These are phyloP conservation scores for Scortechinia acanthostroma DNA, from an alignment of 2,329 filamentous ascomycete genomes.

Conservation along the genomic window DNA sequence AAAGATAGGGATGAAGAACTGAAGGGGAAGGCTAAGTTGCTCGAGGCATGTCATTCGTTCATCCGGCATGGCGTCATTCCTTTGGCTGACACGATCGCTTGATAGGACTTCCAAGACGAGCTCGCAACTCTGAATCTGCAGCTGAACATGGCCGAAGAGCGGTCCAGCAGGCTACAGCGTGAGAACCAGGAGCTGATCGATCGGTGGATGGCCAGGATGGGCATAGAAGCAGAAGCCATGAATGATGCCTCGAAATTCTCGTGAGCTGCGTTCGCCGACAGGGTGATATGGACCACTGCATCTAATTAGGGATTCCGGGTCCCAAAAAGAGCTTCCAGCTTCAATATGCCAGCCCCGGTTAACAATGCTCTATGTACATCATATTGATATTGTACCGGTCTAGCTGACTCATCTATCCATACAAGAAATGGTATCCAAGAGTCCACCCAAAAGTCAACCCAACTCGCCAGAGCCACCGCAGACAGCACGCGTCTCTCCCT, in stretches of 20 bases:
- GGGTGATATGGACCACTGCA: not conserved
- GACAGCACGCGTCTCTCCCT: too few species aligned
- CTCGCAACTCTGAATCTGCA: slow-evolving; percentile 82
- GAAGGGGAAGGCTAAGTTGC: slow-evolving; percentile 46
- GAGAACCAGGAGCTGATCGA: slow-evolving; percentile 88
- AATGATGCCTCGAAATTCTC: slow-evolving; percentile 49
- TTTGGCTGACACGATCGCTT: slow-evolving; percentile 5
- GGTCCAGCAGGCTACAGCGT: slow-evolving; percentile 61
- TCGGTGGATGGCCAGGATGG: slow-evolving; percentile 85
- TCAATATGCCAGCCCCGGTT: too few species aligned
- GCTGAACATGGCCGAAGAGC: slow-evolving; percentile 77
- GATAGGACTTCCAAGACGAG: slow-evolving; percentile 80
- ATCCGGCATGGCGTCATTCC: too few species aligned
- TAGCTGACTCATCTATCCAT: too few species aligned
- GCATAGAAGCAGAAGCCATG: slow-evolving; percentile 79
- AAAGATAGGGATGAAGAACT: slow-evolving; percentile 54
- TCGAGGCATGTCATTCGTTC: slow-evolving; percentile 30
- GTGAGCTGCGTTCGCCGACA: slow-evolving; percentile 7
- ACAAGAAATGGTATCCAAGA: too few species aligned
- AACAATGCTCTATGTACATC: too few species aligned
- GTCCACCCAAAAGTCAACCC: too few species aligned
- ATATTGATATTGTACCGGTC: too few species aligned
- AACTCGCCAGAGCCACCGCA: too few species aligned
- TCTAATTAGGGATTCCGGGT: too few species aligned
- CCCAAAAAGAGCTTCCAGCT: too few species aligned